A percentile compares a stretch with the other conserved stretches of the same genome.
These are phyloP conservation scores for Auriscalpium vulgare DNA, from an alignment of 768 basidiomycete genomes.

Conservation along the genomic window DNA sequence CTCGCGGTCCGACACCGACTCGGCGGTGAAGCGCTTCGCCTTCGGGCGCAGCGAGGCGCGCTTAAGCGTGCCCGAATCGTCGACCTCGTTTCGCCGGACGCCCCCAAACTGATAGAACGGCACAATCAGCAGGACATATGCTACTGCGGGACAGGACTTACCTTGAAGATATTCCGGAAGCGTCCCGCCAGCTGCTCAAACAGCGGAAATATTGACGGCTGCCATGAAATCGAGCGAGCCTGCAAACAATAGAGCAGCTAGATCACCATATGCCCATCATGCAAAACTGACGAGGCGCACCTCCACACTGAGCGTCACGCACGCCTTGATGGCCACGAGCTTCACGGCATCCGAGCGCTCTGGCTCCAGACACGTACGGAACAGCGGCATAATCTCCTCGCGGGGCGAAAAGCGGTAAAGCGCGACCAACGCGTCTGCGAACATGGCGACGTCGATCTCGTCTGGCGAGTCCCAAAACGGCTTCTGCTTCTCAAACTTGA, in stretches of 20 bases:
- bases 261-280: not conserved
- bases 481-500: conserved; percentile 26
- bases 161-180: conserved; percentile 49
- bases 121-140: not conserved
- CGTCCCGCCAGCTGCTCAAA: conserved; percentile 37
- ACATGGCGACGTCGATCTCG: conserved; percentile 68
- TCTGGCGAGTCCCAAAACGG: conserved; percentile 70
- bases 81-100: conserved; percentile 52
- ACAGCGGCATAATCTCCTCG: conserved; percentile 53
- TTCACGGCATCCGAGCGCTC: conserved; percentile 79
- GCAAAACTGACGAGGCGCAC: conserved; percentile 26
- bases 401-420: conserved; percentile 63
- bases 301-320: conserved; percentile 60
- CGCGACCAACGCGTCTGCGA: conserved; percentile 65
- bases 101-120: conserved; percentile 33
- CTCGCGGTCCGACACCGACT: conserved; percentile 61
- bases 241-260: conserved; percentile 17
- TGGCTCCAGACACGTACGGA: conserved; percentile 59
- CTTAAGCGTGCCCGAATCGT: conserved; percentile 46
- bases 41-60: conserved; percentile 51
- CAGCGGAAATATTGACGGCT: conserved; percentile 43
- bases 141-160: conserved; percentile 20
- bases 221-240: conserved; percentile 50
- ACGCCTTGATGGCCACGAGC: conserved; percentile 67
- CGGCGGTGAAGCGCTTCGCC: conserved; percentile 45